phyloP scores from a whole-genome alignment of 768 basidiomycete species.

The Hypholoma fasciculare region DNA sequence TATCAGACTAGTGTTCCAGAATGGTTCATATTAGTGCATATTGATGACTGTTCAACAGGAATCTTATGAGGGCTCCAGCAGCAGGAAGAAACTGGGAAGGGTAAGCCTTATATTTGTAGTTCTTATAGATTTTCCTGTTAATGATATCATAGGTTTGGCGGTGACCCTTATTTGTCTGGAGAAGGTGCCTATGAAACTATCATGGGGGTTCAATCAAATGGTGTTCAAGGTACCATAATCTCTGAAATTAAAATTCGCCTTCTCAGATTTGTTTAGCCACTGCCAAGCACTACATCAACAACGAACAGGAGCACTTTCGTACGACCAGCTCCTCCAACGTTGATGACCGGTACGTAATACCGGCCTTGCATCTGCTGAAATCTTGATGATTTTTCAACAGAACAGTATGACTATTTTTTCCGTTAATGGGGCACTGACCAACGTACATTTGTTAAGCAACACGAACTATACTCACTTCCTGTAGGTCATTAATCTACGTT shows the following conservation, averaged over 20 bases:
- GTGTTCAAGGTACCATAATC: slow-evolving; percentile 39
- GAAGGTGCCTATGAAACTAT: slow-evolving; percentile 57
- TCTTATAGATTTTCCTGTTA: background rate
- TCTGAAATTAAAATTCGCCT: background rate
- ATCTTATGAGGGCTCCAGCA: slow-evolving; percentile 43
- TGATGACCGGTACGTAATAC: slow-evolving; percentile 38
- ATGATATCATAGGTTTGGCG: slow-evolving; percentile 37
- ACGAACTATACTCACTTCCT: slow-evolving; percentile 59
- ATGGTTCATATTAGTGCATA: too few species aligned
- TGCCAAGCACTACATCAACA: slow-evolving; percentile 48
- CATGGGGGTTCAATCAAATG: slow-evolving; percentile 50
- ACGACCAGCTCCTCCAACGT: slow-evolving; percentile 39
- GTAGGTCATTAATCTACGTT: slow-evolving; percentile 22
- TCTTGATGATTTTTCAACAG: slow-evolving; percentile 16
- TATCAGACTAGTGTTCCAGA: background rate
- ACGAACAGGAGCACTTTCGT: slow-evolving; percentile 51
- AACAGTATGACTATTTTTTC: slow-evolving; percentile 27
- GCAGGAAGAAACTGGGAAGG: slow-evolving; percentile 57
- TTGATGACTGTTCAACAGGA: slow-evolving; percentile 27
- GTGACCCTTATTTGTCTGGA: slow-evolving; percentile 54
- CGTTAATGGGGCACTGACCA: background rate
- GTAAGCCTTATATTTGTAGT: slow-evolving; percentile 20
- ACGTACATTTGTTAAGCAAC: slow-evolving; percentile 32
- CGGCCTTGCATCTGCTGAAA: background rate
- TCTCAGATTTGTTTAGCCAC: slow-evolving; percentile 23